These are phyloP conservation scores for Apiospora sp. DNA, from an alignment of 2,329 filamentous ascomycete genomes.

Conservation along the genomic window DNA sequence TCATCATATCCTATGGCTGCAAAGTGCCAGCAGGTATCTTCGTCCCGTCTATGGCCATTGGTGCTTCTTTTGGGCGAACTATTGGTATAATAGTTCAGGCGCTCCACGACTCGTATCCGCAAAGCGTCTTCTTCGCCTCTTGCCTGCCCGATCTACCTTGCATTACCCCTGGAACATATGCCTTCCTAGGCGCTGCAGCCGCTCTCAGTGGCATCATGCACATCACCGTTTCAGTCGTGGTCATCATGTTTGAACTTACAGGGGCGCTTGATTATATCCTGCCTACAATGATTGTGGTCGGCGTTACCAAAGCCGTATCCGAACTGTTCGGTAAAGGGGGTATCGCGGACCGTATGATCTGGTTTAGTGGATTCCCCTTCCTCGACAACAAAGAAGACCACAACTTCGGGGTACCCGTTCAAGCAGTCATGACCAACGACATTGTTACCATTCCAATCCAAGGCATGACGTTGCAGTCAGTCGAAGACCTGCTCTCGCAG, in stretches of 20 bases:
- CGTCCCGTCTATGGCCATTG: slow-evolving; percentile 96
- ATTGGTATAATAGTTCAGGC: slow-evolving; percentile 95
- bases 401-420: slow-evolving; percentile 93
- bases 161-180: slow-evolving; percentile 97
- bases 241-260: slow-evolving; percentile 99
- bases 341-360: slow-evolving; percentile 98
- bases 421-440: slow-evolving; percentile 83
- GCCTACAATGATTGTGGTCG: slow-evolving; percentile 98
- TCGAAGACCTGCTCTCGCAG: slow-evolving; percentile 78
- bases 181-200: slow-evolving; percentile 90
- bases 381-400: slow-evolving; percentile 98
- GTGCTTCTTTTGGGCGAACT: slow-evolving; percentile 90
- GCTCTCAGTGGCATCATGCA: slow-evolving; percentile 98
- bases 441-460: slow-evolving; percentile 77
- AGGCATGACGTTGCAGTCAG: slow-evolving; percentile 76
- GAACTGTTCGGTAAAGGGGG: slow-evolving; percentile 94
- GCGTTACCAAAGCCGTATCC: slow-evolving; percentile 91
- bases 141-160: slow-evolving; percentile 93
- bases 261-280: slow-evolving; percentile 97
- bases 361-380: slow-evolving; percentile 97
- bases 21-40: slow-evolving; percentile 99
- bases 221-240: slow-evolving; percentile 93
- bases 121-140: slow-evolving; percentile 83
- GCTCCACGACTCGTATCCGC: slow-evolving; percentile 83
- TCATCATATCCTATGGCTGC: slow-evolving; percentile 96